A percentile compares a stretch with the other conserved stretches of the same genome.
Evolutionary conservation across 2,329 filamentous ascomycete species (phyloP).

Genomic region (Phyllosticta ampelicida): DNA sequence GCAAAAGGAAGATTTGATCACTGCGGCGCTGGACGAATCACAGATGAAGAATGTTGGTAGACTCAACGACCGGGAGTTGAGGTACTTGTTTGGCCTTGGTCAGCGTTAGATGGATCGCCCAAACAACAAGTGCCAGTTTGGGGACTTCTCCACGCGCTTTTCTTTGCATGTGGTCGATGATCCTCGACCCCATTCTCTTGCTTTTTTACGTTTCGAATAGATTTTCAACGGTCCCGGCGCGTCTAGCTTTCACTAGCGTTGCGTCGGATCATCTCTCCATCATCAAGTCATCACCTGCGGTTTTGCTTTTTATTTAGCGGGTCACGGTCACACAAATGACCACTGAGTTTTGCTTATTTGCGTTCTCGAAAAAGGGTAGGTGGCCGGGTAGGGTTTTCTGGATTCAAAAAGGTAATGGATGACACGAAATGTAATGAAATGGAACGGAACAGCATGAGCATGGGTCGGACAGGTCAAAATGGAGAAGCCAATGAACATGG

Average conservation of each 20-base stretch:
- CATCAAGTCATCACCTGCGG: background rate
- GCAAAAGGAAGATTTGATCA: constrained; percentile 65
- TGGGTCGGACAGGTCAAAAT: too few species aligned
- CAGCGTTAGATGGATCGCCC: background rate
- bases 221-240: background rate
- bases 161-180: background rate
- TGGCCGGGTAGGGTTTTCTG: too few species aligned
- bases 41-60: constrained; percentile 56
- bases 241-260: background rate
- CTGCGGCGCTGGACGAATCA: constrained; percentile 68
- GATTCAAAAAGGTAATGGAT: too few species aligned
- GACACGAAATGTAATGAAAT: too few species aligned
- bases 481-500: too few species aligned
- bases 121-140: background rate
- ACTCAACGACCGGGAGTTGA: constrained; percentile 55
- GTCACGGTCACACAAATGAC: background rate
- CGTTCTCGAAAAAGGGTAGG: background rate
- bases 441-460: too few species aligned
- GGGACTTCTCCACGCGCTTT: background rate
- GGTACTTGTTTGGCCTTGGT: constrained; percentile 50
- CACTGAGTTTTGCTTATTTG: background rate
- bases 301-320: background rate
- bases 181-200: background rate
- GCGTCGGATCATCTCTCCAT: background rate
- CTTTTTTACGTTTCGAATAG: background rate